Percentiles rank a stretch among this genome's conserved stretches.
Evolutionary conservation across 192 early-diverging fungal genomes (phyloP).

Genomic region (Coemansia sp.): DNA sequence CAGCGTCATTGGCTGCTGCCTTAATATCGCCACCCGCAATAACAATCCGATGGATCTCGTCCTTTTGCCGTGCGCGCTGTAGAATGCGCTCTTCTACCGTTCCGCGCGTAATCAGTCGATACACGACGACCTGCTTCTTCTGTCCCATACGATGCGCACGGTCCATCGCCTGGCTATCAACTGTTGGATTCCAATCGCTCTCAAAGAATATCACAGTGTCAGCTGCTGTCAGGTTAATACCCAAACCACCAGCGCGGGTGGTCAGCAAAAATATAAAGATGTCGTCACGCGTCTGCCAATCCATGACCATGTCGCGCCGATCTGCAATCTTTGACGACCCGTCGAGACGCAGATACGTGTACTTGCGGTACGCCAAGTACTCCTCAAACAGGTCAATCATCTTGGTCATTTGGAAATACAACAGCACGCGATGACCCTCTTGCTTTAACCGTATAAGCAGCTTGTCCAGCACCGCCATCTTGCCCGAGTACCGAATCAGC

Average conservation of each 20-base stretch:
- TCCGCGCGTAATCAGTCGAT: slow-evolving; percentile 94
- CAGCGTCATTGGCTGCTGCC: slow-evolving; percentile 40
- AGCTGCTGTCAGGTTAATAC: slow-evolving; percentile 95
- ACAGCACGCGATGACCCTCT: slow-evolving; percentile 88
- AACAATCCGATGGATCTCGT: slow-evolving; percentile 92
- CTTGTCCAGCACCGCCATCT: slow-evolving; percentile 93
- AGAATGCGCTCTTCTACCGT: slow-evolving; percentile 97
- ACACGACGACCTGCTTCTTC: slow-evolving; percentile 96
- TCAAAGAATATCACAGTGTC: slow-evolving; percentile 96
- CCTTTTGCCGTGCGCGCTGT: slow-evolving; percentile 96
- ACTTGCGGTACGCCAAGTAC: slow-evolving; percentile 88
- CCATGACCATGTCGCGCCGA: slow-evolving; percentile 87
- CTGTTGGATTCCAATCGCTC: slow-evolving; percentile 94
- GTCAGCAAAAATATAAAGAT: slow-evolving; percentile 98
- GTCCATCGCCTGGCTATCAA: slow-evolving; percentile 92
- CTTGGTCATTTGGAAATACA: slow-evolving; percentile 98
- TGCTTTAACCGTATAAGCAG: slow-evolving; percentile 75
- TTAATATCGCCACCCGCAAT: slow-evolving; percentile 88
- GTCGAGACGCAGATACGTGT: slow-evolving; percentile 94
- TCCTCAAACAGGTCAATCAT: slow-evolving; percentile 98
- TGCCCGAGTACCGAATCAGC: slow-evolving; percentile 81
- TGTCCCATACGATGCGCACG: slow-evolving; percentile 99
- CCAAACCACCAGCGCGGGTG: slow-evolving; percentile 95
- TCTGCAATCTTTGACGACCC: slow-evolving; percentile 93
- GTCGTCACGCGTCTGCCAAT: slow-evolving; percentile 82